Conservation (phyloP, 2,329 filamentous ascomycete genomes). For the Drechslerella dactyloides region DNA sequence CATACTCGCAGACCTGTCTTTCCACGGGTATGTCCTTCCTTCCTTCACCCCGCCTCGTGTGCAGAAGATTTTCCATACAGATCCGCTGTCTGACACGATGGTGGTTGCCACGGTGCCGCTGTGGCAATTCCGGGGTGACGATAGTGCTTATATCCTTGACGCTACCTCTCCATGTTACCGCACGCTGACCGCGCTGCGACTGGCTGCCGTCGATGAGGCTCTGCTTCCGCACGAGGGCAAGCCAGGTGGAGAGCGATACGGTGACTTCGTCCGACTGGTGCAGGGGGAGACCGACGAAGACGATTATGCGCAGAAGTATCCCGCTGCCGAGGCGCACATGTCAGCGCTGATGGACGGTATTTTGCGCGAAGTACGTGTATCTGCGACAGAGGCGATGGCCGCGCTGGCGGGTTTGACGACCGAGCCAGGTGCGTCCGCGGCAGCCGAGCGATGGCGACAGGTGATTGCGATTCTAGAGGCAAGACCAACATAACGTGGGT, state of each 20-base stretch:
- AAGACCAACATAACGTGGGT: constrained; percentile 4
- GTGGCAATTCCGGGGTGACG: background rate
- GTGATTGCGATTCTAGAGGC: background rate
- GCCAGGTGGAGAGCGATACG: constrained; percentile 15
- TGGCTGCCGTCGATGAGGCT: constrained; percentile 22
- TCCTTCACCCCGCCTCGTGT: constrained; percentile 21
- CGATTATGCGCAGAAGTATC: constrained; percentile 26
- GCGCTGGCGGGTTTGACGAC: constrained; percentile 3
- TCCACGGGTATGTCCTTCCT: constrained; percentile 24
- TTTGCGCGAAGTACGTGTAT: constrained; percentile 4
- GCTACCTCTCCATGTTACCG: constrained; percentile 27
- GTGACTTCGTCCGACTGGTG: constrained; percentile 35
- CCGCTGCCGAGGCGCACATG: constrained; percentile 15
- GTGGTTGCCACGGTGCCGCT: constrained; percentile 3
- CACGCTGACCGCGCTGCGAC: constrained; percentile 28
- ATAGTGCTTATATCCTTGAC: constrained; percentile 27
- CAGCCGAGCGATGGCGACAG: constrained; percentile 30
- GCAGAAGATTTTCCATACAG: background rate
- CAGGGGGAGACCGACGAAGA: constrained; percentile 41
- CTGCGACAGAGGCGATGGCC: constrained; percentile 5
- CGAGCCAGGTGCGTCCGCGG: constrained; percentile 14
- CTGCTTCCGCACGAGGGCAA: background rate
- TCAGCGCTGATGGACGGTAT: constrained; percentile 12
- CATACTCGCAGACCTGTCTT: constrained; percentile 27
- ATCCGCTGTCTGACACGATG: too few relatives aligned